Conservation (phyloP, 805 yeast genomes). For the Nakazawaea populi region DNA sequence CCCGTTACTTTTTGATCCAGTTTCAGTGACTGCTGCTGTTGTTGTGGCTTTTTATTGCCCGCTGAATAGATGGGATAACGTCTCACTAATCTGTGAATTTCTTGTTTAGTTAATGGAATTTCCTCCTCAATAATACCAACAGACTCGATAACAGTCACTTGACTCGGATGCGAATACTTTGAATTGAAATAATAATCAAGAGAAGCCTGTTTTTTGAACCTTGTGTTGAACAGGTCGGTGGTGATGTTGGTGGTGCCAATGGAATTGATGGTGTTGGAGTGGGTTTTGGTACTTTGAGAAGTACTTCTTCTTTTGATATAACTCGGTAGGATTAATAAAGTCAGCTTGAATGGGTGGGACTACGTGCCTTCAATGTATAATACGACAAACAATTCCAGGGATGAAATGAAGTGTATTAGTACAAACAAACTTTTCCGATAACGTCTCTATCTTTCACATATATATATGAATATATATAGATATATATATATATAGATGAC, state of each 20-base stretch:
- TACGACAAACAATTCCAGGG: neutral
- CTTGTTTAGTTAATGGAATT: neutral
- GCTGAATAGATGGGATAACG: conserved; percentile 5
- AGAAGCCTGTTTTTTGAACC: neutral
- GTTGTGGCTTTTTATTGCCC: neutral
- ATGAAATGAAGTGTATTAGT: too few relatives aligned
- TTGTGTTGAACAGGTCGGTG: too few relatives aligned
- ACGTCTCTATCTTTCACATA: too few relatives aligned
- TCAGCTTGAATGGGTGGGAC: neutral
- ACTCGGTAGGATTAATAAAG: neutral
- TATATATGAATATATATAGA: too few relatives aligned
- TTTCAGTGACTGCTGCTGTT: neutral
- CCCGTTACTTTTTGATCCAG: too few relatives aligned
- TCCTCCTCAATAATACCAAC: neutral
- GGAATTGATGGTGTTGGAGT: neutral
- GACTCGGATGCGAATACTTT: neutral
- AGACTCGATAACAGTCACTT: neutral
- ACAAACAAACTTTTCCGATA: too few relatives aligned
- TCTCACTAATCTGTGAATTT: conserved; percentile 4
- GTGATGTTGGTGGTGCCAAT: neutral
- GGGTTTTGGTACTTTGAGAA: neutral
- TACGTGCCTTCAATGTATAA: neutral
- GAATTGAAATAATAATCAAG: neutral
- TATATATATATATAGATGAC: too few relatives aligned
- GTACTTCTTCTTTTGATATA: neutral